Evolutionary conservation across 1,284 basidiomycete genomes (phyloP), one percentile per base, ranked within the genome.

Genomic region (Volvariella volvacea): DNA sequence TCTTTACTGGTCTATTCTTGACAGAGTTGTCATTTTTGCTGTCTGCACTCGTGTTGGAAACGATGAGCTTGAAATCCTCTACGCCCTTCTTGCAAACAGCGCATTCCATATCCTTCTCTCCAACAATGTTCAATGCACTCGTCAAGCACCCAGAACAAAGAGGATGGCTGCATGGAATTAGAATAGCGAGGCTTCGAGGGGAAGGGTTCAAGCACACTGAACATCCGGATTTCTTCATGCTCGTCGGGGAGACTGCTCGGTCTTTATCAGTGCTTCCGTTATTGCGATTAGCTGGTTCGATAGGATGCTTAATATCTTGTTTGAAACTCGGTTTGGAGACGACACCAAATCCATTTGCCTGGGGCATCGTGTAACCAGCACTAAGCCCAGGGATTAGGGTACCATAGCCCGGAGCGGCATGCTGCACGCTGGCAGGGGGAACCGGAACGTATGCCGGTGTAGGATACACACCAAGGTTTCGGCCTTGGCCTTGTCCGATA

Each of bases 61-160:
- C 21, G 17, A 71, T 53, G 21, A 88, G 62, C 45, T 77, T 74
- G 59, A 89, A 89, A 57, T 84, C 78, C 25, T 69, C 68, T 20
- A 89, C 84, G 37, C 76, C 73, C 30, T 62, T 63, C 51, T 80
- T 79, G 62, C 86, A 89, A 37, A 86, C 80, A 10, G 83, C 81
- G 49, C 86, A 89, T 48, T 80, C 76, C 78, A 89, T 87, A 50
- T 84, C 82, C 59, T 88, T 89, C 60, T 89, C 87, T 6, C 86
- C 86, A 17, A 88, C 86, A 45, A 89, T 88, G 52, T 90, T 89
- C 44, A 90, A 67, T 3, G 85, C 83, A 43, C 84, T 87, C 1
- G 88, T 89, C 45, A 90, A 68, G 56, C 88, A 90, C 3, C 74
- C 73, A 1, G 85, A 83, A 57, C 87, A 90, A 2, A 89, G 66